Percentiles rank a stretch among this genome's conserved stretches.
Evolutionary conservation across 495 filamentous ascomycete species (phyloP).

Genomic region (Emericellopsis terricola): DNA sequence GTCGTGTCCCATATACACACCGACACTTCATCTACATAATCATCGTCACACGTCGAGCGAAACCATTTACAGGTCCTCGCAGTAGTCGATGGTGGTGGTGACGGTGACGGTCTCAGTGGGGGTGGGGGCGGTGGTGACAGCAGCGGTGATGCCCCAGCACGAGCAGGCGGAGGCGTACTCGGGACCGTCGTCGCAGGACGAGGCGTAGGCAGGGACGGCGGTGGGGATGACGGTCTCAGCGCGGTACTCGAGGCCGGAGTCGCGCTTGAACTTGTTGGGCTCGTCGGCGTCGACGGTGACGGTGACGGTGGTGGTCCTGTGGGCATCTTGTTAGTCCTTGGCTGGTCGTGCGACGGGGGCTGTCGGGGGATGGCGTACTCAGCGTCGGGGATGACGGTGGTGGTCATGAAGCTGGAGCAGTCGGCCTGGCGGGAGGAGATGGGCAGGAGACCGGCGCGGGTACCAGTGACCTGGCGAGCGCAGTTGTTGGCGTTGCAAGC

Average conservation of each 20-base stretch:
- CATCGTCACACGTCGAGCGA: no score
- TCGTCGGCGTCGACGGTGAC: constrained; percentile 8
- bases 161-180: constrained; percentile 13
- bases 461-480: constrained; percentile 16
- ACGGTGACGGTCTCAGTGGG: constrained; percentile 15
- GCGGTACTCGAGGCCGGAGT: constrained; percentile 1
- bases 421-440: constrained; percentile 8
- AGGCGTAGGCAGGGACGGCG: constrained; percentile 12
- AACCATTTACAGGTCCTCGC: constrained; percentile 9
- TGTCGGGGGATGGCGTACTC: constrained; percentile 6
- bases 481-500: constrained; percentile 16
- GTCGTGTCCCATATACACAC: no score
- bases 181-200: constrained; percentile 6
- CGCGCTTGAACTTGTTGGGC: constrained; percentile 6
- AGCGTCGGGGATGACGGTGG: constrained; percentile 14
- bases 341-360: neutral
- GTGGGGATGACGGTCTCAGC: constrained; percentile 8
- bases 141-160: constrained; percentile 15
- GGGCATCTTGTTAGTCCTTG: neutral
- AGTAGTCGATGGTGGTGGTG: constrained; percentile 12
- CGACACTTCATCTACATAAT: no score
- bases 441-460: constrained; percentile 10
- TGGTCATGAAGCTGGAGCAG: constrained; percentile 15
- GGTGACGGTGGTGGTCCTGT: constrained; percentile 10
- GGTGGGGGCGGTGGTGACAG: constrained; percentile 10